Evolutionary conservation across 257 asterid genomes (phyloP).

Genomic region (Nyctanthes arbortristis): DNA sequence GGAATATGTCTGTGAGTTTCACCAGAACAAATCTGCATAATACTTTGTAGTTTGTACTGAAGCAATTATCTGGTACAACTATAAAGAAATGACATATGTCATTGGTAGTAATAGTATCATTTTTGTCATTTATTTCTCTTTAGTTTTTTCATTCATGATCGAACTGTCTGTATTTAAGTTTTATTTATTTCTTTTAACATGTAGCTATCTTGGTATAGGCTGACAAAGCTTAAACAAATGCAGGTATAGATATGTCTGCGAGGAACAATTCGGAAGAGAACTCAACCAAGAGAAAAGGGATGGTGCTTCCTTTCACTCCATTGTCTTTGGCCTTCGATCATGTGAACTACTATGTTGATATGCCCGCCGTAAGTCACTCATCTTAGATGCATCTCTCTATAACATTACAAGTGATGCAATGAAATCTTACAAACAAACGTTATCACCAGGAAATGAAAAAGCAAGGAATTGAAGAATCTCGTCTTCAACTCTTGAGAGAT

Average conservation of each 20-base stretch:
- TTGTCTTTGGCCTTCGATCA: constrained; percentile 80
- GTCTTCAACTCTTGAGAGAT: constrained; percentile 72
- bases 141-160: neutral
- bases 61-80: neutral
- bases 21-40: neutral
- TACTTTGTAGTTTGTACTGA: neutral
- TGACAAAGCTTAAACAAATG: constrained; percentile 21
- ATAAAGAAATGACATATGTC: neutral
- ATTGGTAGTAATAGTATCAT: neutral
- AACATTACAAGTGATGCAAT: neutral
- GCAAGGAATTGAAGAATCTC: constrained; percentile 65
- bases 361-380: constrained; percentile 85
- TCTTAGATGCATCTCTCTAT: constrained; percentile 5
- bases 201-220: neutral
- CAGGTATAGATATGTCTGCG: constrained; percentile 51
- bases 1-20: neutral
- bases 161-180: too few species aligned
- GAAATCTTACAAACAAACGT: neutral
- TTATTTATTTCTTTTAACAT: too few species aligned
- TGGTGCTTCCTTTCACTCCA: constrained; percentile 95
- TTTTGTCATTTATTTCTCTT: neutral
- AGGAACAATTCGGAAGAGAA: constrained; percentile 32
- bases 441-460: constrained; percentile 71
- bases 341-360: constrained; percentile 85
- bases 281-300: constrained; percentile 55